These are phyloP conservation scores for Tephrocybe sp. DNA, from an alignment of 768 basidiomycete genomes.

Conservation along the genomic window DNA sequence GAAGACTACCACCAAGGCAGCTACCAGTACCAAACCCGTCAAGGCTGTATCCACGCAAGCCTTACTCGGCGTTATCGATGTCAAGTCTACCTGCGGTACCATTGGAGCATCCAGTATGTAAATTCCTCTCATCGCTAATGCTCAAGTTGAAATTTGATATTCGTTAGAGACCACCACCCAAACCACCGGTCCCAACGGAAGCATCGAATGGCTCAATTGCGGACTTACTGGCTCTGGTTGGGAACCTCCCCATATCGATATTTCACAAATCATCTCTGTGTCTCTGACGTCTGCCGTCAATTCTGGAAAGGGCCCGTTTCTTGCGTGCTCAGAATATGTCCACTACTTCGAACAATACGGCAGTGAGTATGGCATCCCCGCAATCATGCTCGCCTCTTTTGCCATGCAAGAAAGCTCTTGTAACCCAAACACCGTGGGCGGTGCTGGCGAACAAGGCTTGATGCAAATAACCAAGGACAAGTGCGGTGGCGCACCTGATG, in stretches of 20 bases:
- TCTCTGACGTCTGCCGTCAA: constrained; percentile 49
- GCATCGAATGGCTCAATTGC: constrained; percentile 77
- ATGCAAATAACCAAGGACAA: constrained; percentile 87
- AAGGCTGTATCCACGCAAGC: background rate
- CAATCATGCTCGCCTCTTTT: constrained; percentile 81
- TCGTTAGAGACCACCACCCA: constrained; percentile 45
- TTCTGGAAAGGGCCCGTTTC: constrained; percentile 54
- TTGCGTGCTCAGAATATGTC: constrained; percentile 52
- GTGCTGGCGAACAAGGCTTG: constrained; percentile 80
- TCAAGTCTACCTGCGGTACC: constrained; percentile 42
- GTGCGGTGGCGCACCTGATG: constrained; percentile 56
- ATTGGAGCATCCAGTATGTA: constrained; percentile 50
- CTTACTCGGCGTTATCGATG: constrained; percentile 31
- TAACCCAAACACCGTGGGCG: constrained; percentile 64
- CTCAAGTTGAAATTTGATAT: background rate
- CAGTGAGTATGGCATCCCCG: constrained; percentile 48
- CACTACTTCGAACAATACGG: constrained; percentile 61
- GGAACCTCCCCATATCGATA: constrained; percentile 64
- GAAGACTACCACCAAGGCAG: background rate
- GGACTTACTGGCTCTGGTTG: constrained; percentile 66
- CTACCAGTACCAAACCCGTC: constrained; percentile 8
- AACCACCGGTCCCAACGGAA: constrained; percentile 66
- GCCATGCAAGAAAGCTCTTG: constrained; percentile 87
- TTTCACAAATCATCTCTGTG: constrained; percentile 50
- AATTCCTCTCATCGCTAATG: background rate